These are phyloP conservation scores for Paecilomyces dactylethromorphus DNA, from an alignment of 2,329 filamentous ascomycete species.

Conservation along the genomic window DNA sequence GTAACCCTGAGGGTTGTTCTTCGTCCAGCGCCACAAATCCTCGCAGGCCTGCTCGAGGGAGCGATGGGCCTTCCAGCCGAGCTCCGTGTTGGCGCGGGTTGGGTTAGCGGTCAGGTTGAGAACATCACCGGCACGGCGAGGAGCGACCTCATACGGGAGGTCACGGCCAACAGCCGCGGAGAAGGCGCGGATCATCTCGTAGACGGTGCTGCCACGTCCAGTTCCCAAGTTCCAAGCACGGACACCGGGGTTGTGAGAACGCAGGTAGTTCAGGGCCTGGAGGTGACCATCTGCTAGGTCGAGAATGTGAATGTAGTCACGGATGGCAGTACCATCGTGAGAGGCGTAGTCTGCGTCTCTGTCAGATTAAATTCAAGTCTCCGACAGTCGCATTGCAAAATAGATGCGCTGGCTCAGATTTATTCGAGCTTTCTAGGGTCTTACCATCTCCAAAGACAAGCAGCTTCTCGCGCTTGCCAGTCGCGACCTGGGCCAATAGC, in stretches of 20 bases:
- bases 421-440: slow-evolving; percentile 1
- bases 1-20: slow-evolving; percentile 95
- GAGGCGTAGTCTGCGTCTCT: slow-evolving; percentile 69
- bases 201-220: slow-evolving; percentile 89
- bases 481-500: slow-evolving; percentile 89
- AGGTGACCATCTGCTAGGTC: slow-evolving; percentile 83
- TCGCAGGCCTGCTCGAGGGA: slow-evolving; percentile 89
- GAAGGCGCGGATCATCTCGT: slow-evolving; percentile 96
- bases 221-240: slow-evolving; percentile 96
- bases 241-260: slow-evolving; percentile 76
- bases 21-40: slow-evolving; percentile 94
- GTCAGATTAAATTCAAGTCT: slow-evolving; percentile 2
- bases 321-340: slow-evolving; percentile 85
- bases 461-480: slow-evolving; percentile 88
- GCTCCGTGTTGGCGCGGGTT: slow-evolving; percentile 75
- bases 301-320: slow-evolving; percentile 96
- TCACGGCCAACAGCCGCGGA: slow-evolving; percentile 77
- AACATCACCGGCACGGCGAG: slow-evolving; percentile 79
- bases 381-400: neutral
- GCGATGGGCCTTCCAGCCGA: slow-evolving; percentile 85
- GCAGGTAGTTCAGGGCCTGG: slow-evolving; percentile 83
- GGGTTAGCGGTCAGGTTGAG: slow-evolving; percentile 93
- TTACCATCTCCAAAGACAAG: slow-evolving; percentile 88
- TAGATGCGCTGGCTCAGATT: neutral
- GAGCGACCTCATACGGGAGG: slow-evolving; percentile 78